Conservation (phyloP, 805 yeast genomes). For the Metschnikowia koreensis region DNA sequence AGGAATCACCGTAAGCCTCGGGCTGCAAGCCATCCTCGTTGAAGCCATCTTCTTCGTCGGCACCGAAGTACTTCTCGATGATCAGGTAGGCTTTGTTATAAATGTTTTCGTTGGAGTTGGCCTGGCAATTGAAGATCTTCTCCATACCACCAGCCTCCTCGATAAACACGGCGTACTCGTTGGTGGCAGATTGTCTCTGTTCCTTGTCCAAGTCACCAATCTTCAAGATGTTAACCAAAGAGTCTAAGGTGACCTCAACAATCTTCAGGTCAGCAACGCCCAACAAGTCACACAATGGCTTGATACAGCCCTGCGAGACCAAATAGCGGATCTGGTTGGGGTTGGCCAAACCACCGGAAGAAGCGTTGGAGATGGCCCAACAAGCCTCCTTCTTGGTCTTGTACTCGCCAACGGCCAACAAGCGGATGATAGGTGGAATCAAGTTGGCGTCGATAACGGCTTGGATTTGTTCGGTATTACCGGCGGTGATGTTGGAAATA, state of each 20-base stretch:
- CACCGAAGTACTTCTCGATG: conserved; percentile 87
- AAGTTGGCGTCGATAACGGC: conserved; percentile 94
- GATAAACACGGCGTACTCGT: conserved; percentile 85
- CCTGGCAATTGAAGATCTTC: conserved; percentile 90
- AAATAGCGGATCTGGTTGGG: conserved; percentile 94
- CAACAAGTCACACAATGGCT: conserved; percentile 91
- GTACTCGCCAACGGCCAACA: conserved; percentile 80
- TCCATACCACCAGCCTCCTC: conserved; percentile 99
- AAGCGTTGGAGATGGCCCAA: conserved; percentile 98
- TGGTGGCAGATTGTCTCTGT: conserved; percentile 61
- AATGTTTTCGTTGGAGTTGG: conserved; percentile 85
- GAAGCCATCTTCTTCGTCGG: conserved; percentile 70
- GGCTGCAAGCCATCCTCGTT: conserved; percentile 73
- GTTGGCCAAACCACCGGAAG: conserved; percentile 87
- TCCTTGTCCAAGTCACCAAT: conserved; percentile 94
- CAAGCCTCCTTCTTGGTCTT: conserved; percentile 98
- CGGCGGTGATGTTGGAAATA: conserved; percentile 95
- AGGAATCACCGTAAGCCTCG: conserved; percentile 75
- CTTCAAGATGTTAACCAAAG: conserved; percentile 87
- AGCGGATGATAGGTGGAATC: conserved; percentile 84
- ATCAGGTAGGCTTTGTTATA: conserved; percentile 87
- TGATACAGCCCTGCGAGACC: conserved; percentile 93
- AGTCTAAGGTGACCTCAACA: conserved; percentile 92
- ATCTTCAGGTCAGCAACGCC: conserved; percentile 86
- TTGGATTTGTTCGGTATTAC: conserved; percentile 92